Conservation (phyloP, 306 rosid species). For the Sesbania bispinosa region DNA sequence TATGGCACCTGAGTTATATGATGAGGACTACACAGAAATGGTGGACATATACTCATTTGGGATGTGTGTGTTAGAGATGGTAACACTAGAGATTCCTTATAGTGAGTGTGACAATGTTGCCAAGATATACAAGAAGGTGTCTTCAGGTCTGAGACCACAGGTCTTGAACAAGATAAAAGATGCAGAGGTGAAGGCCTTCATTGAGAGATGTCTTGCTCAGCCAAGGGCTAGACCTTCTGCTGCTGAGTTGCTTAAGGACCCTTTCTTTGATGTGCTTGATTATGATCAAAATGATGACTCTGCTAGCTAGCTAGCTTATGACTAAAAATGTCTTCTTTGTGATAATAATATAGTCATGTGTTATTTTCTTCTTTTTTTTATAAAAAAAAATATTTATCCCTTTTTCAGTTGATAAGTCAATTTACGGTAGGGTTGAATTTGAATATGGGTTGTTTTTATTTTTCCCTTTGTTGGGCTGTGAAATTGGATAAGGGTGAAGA, state of each 20-base stretch:
- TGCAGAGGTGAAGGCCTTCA: conserved; percentile 52
- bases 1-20: conserved; percentile 94
- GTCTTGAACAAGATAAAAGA: conserved; percentile 53
- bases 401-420: conserved; percentile 11
- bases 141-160: conserved; percentile 67
- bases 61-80: conserved; percentile 84
- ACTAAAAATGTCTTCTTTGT: neutral
- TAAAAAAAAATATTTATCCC: neutral
- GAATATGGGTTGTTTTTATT: neutral
- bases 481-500: too few relatives aligned
- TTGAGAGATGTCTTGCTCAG: conserved; percentile 76
- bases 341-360: neutral
- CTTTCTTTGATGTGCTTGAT: conserved; percentile 54
- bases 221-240: conserved; percentile 78
- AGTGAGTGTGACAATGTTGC: conserved; percentile 82
- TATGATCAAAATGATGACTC: conserved; percentile 30
- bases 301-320: neutral
- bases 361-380: neutral
- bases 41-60: conserved; percentile 95
- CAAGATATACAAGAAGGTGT: conserved; percentile 72
- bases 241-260: conserved; percentile 57
- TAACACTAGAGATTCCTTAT: conserved; percentile 81
- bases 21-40: conserved; percentile 69
- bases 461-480: neutral
- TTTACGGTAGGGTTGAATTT: too few relatives aligned